A percentile compares a stretch with the other conserved stretches of the same genome.
phyloP scores from a whole-genome alignment of 805 yeast species.

The Kodamaea laetipori region DNA sequence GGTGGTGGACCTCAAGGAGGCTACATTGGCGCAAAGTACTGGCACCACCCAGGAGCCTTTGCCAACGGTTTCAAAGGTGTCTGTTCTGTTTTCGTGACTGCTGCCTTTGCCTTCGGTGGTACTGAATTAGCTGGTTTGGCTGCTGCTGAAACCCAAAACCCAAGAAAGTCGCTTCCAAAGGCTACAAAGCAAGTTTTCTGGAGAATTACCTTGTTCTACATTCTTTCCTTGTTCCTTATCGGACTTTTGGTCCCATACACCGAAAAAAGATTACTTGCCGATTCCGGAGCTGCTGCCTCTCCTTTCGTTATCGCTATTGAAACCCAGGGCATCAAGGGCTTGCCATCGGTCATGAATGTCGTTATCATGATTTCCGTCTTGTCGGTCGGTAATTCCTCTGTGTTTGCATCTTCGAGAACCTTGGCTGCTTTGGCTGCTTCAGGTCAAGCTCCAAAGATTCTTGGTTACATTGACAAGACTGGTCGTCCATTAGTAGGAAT shows the following conservation, averaged over 20 bases:
- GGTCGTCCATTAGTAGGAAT: slow-evolving; percentile 81
- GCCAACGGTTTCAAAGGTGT: slow-evolving; percentile 67
- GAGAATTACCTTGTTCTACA: slow-evolving; percentile 73
- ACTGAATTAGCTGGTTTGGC: slow-evolving; percentile 75
- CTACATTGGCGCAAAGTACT: slow-evolving; percentile 57
- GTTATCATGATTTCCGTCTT: slow-evolving; percentile 69
- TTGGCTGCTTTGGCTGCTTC: slow-evolving; percentile 65
- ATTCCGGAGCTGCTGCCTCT: slow-evolving; percentile 56
- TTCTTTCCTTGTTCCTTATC: slow-evolving; percentile 51
- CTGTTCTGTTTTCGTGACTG: slow-evolving; percentile 67
- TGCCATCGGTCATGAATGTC: slow-evolving; percentile 70
- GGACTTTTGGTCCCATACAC: slow-evolving; percentile 72
- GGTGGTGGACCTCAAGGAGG: slow-evolving; percentile 60
- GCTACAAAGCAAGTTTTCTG: slow-evolving; percentile 82
- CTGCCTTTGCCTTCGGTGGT: slow-evolving; percentile 76
- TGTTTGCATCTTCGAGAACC: slow-evolving; percentile 69
- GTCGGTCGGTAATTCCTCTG: slow-evolving; percentile 75
- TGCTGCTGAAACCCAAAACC: slow-evolving; percentile 74
- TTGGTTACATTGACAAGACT: slow-evolving; percentile 68
- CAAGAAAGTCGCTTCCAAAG: slow-evolving; percentile 63
- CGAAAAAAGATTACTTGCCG: slow-evolving; percentile 48
- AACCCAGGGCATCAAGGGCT: slow-evolving; percentile 63
- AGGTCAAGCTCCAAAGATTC: slow-evolving; percentile 59
- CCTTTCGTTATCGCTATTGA: slow-evolving; percentile 74
- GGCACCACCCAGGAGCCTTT: slow-evolving; percentile 70